Conservation (phyloP, 768 basidiomycete species). For the Pleurotus citrinopileatus region DNA sequence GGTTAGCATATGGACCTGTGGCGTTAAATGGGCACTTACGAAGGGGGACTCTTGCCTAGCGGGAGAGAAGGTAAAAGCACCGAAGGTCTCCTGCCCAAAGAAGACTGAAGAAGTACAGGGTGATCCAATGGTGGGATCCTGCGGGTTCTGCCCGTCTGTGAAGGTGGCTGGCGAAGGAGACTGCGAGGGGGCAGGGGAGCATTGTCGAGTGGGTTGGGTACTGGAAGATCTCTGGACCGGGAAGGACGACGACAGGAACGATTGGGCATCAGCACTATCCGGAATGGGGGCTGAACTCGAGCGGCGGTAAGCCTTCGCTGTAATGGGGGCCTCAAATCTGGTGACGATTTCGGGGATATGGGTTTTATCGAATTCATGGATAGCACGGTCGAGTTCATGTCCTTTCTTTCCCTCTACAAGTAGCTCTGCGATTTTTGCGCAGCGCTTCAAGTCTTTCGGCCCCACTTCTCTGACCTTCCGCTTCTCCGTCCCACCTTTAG, state of each 20-base stretch:
- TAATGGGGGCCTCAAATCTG: conserved; percentile 72
- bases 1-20: conserved; percentile 1
- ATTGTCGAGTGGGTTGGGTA: conserved; percentile 10
- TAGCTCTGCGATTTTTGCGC: conserved; percentile 64
- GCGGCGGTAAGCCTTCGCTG: conserved; percentile 63
- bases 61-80: conserved; percentile 22
- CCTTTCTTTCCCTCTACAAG: conserved; percentile 66
- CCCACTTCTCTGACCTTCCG: conserved; percentile 59
- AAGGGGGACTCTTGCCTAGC: conserved; percentile 44
- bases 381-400: conserved; percentile 48
- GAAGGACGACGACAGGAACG: conserved; percentile 22
- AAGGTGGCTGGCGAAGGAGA: conserved; percentile 14
- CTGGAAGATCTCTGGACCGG: neutral
- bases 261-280: conserved; percentile 29
- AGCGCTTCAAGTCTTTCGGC: conserved; percentile 60
- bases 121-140: conserved; percentile 24
- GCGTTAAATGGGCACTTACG: conserved; percentile 35
- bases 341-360: conserved; percentile 60
- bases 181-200: conserved; percentile 18
- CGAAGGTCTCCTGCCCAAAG: conserved; percentile 7
- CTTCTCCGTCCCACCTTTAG: conserved; percentile 38
- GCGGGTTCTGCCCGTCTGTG: neutral
- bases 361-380: conserved; percentile 53
- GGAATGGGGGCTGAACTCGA: conserved; percentile 54
- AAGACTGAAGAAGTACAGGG: conserved; percentile 30